Conservation (phyloP, 352 stramenopile species). For the Globisporangium sylvaticum region DNA sequence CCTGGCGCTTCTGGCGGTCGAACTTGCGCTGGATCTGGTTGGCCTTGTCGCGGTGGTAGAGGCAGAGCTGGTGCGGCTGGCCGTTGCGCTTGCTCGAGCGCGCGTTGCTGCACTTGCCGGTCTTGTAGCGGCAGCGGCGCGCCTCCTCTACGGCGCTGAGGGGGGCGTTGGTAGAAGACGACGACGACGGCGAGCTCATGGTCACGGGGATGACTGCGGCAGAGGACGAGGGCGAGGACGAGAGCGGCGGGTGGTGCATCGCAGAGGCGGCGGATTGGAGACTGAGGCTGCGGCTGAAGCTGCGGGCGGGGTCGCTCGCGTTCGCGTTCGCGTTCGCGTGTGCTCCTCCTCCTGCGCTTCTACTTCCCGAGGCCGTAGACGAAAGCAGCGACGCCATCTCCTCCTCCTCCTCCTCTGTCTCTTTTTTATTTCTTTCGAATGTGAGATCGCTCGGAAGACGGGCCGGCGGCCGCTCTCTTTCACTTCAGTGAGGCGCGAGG, state of each 20-base stretch:
- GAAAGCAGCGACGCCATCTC: constrained; percentile 5
- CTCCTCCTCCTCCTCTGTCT: background rate
- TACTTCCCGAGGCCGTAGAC: constrained; percentile 6
- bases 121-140: constrained; percentile 79
- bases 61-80: constrained; percentile 82
- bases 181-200: constrained; percentile 2
- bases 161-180: background rate
- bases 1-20: constrained; percentile 83
- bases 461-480: background rate
- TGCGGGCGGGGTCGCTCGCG: background rate
- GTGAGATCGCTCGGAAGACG: background rate
- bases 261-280: constrained; percentile 11
- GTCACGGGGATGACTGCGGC: background rate
- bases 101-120: constrained; percentile 80
- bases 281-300: constrained; percentile 13
- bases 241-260: constrained; percentile 15
- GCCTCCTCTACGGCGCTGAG: constrained; percentile 11
- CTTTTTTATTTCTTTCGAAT: constrained; percentile 8
- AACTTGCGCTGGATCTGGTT: constrained; percentile 90
- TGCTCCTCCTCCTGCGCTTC: background rate
- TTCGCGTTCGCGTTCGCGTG: background rate
- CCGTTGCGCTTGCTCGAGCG: constrained; percentile 84
- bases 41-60: constrained; percentile 87
- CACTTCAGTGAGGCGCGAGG: background rate
- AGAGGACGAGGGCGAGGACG: background rate